Evolutionary conservation across 2,329 filamentous ascomycete species (phyloP), one percentile per base, ranked within the genome.

Genomic region (Zarea fungicola): DNA sequence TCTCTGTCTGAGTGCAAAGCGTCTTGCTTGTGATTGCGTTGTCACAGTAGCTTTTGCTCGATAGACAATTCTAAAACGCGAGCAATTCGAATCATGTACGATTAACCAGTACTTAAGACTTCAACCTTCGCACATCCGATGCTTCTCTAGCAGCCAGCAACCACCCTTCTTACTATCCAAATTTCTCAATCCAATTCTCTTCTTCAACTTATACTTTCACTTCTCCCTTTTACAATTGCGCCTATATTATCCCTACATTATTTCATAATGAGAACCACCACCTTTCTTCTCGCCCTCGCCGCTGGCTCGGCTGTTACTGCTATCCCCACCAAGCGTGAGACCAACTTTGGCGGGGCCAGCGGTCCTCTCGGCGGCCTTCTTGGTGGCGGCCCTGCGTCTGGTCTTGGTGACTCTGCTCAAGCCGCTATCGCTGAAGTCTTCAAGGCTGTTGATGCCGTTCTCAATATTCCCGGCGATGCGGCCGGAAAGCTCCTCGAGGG

Each of bases 381-480:
- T 48, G 29, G 47, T 6, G 10, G 35, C 32, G 23, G 29, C 36
- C 16, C 32, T 14, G 18, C 26, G 5, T 6, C 22, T 6, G 29
- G 29, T 22, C 19, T 50, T 14, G 41, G 16, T 16, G 41, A 31
- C 36, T 35, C 43, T n/a, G 42, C 3, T 28, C 55, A 56, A 43
- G 39, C 37, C 7, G 37, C 32, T 11, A 21, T 48, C 3, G 48
- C 53, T n/a, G 43, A 50, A 14, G 3, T 54, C 26, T 56, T 56
- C 52, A 53, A 53, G 32, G 9, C 41, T 2, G 55, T 23, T 5
- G 55, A 56, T 21, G 41, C 18, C 8, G 13, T 54, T 9, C 52
- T 56, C 29, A 56, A 56, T 49, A 44, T 50, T 14, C 55, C 54
- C 23, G 25, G 39, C 28, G 53, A 56, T 19, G 50, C 32, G 9